Conservation (phyloP, 2,329 filamentous ascomycete species). For the Trichoderma polysporum region DNA sequence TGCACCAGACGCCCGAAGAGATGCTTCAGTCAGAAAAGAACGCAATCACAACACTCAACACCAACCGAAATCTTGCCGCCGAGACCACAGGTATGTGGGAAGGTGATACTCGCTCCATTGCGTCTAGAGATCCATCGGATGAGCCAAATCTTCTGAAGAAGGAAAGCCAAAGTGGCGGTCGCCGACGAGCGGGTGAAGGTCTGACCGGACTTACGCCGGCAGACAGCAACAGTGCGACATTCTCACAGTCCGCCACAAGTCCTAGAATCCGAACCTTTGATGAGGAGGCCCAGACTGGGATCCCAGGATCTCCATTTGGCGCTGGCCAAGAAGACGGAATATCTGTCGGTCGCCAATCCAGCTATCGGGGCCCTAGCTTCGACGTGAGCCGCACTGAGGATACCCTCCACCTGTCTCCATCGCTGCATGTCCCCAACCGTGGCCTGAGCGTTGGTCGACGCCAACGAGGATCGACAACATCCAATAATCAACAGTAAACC, state of each 20-base stretch:
- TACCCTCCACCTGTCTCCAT: conserved; percentile 20
- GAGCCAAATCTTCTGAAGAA: conserved; percentile 41
- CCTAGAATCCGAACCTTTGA: conserved; percentile 41
- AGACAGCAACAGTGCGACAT: conserved; percentile 28
- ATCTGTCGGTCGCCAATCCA: background rate
- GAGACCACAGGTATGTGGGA: conserved; percentile 29
- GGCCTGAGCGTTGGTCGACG: conserved; percentile 22
- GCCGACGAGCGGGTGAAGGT: conserved; percentile 50
- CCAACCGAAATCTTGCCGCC: conserved; percentile 31
- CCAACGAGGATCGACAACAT: conserved; percentile 71
- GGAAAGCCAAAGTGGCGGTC: conserved; percentile 49
- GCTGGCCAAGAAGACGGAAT: conserved; percentile 28
- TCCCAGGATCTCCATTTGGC: conserved; percentile 34
- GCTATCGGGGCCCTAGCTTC: conserved; percentile 15
- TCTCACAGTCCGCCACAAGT: conserved; percentile 32
- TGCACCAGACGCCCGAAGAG: conserved; percentile 30
- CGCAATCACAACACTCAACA: conserved; percentile 48
- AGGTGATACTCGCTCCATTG: conserved; percentile 22
- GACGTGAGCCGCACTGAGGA: conserved; percentile 23
- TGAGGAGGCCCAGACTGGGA: conserved; percentile 43
- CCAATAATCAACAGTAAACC: conserved; percentile 42
- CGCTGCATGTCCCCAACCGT: conserved; percentile 19
- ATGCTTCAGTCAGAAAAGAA: conserved; percentile 41
- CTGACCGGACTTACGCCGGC: conserved; percentile 37
- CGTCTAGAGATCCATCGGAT: conserved; percentile 33